Evolutionary conservation across 2,329 filamentous ascomycete species (phyloP).

Genomic region (Mycocentrospora acerina): DNA sequence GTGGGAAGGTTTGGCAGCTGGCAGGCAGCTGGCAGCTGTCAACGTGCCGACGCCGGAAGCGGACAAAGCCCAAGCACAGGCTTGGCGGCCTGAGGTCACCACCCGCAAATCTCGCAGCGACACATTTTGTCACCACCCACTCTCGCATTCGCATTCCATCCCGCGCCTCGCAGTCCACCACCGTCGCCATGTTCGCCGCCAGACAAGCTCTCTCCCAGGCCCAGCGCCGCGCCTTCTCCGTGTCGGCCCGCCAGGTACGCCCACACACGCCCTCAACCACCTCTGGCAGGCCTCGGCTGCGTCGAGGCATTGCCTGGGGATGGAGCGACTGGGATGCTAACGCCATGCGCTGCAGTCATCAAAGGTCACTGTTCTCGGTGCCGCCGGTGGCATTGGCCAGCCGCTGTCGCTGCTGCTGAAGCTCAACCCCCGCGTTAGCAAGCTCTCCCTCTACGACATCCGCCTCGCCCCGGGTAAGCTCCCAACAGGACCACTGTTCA

Average conservation of each 20-base stretch:
- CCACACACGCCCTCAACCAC: constrained; percentile 1
- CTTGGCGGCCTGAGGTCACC: constrained; percentile 7
- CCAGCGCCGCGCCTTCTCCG: constrained; percentile 56
- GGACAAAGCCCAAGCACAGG: constrained; percentile 4
- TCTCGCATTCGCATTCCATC: constrained; percentile 23
- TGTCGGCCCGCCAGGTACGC: constrained; percentile 54
- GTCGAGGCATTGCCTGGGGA: constrained; percentile 11
- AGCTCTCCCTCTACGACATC: constrained; percentile 98
- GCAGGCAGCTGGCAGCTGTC: constrained; percentile 4
- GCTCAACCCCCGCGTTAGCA: constrained; percentile 91
- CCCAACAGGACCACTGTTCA: too few species aligned
- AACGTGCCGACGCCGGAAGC: constrained; percentile 2
- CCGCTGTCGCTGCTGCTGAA: constrained; percentile 97
- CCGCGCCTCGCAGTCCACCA: constrained; percentile 24
- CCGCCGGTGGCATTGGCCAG: constrained; percentile 96
- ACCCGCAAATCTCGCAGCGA: constrained; percentile 23
- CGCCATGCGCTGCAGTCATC: constrained; percentile 65
- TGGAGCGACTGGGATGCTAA: constrained; percentile 21
- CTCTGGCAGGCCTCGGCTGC: constrained; percentile 1
- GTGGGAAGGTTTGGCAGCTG: constrained; percentile 1
- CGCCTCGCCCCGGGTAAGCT: constrained; percentile 83
- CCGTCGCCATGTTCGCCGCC: constrained; percentile 66
- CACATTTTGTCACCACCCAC: constrained; percentile 15
- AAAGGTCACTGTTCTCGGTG: constrained; percentile 97
- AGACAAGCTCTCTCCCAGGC: constrained; percentile 53